A percentile compares a stretch with the other conserved stretches of the same genome.
Conservation (phyloP, 2,329 filamentous ascomycete genomes). For the Colletotrichum navitas region DNA sequence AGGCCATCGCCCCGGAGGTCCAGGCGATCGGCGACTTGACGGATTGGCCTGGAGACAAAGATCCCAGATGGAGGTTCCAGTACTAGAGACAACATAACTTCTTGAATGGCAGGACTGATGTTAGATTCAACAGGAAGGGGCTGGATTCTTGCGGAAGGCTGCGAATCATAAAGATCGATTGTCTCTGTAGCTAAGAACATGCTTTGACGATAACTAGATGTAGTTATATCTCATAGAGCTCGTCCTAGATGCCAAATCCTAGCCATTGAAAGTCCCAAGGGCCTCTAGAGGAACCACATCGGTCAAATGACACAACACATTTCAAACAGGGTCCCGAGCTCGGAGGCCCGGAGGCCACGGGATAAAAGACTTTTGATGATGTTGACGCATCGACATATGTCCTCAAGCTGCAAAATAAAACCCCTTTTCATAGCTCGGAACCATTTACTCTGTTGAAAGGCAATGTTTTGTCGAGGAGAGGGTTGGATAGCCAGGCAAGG, state of each 20-base stretch:
- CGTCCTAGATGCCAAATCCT: not conserved
- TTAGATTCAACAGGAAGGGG: too few relatives aligned
- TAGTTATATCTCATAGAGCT: not conserved
- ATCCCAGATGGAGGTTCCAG: slow-evolving; percentile 76
- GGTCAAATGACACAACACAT: not conserved
- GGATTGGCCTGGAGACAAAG: slow-evolving; percentile 72
- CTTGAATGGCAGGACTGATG: not conserved
- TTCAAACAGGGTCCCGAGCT: too few relatives aligned
- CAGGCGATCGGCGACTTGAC: slow-evolving; percentile 63
- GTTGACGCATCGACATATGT: not conserved
- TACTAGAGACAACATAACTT: slow-evolving; percentile 51
- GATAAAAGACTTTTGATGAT: not conserved
- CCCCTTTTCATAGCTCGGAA: too few relatives aligned
- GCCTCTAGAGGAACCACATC: too few relatives aligned
- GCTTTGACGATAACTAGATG: too few relatives aligned
- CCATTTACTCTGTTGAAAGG: not conserved
- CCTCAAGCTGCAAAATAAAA: not conserved
- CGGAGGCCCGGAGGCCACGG: too few relatives aligned
- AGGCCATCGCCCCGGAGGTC: slow-evolving; percentile 56
- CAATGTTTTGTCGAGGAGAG: not conserved
- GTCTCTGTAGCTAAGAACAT: too few relatives aligned
- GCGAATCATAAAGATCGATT: fast-evolving
- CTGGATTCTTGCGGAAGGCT: not conserved
- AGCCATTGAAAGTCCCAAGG: too few relatives aligned
- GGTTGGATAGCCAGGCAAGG: not conserved